A percentile compares a stretch with the other conserved stretches of the same genome.
Conservation (phyloP, 345 rosid genomes). For the Populus simonii region DNA sequence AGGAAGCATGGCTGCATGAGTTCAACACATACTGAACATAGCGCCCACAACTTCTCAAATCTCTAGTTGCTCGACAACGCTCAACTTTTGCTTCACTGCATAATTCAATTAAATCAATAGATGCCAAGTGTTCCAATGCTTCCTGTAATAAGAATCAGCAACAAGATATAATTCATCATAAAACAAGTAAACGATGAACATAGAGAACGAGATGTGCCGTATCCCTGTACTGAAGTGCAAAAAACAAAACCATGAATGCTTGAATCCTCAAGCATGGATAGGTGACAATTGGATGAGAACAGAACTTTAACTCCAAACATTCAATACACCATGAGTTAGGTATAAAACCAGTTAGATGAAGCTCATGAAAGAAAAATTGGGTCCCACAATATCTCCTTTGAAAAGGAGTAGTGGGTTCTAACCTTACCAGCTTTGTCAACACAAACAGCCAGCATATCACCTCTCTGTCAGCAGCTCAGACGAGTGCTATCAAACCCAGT, state of each 20-base stretch:
- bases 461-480: neutral
- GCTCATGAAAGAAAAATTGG: neutral
- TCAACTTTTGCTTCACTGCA: conserved; percentile 85
- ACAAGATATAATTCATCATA: neutral
- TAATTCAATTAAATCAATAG: conserved; percentile 64
- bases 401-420: neutral
- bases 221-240: neutral
- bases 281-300: neutral
- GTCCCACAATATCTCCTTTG: neutral
- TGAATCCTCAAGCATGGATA: neutral
- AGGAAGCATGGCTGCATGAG: conserved; percentile 89
- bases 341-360: neutral
- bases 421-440: neutral
- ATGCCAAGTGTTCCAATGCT: conserved; percentile 78
- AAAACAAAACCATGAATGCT: neutral
- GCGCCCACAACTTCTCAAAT: conserved; percentile 83
- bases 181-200: neutral
- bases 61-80: conserved; percentile 88
- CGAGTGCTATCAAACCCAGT: neutral
- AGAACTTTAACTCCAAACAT: neutral
- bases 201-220: neutral
- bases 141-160: conserved; percentile 48
- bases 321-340: neutral
- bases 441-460: neutral
- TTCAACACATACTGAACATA: conserved; percentile 60